Conservation (phyloP, 768 basidiomycete species). For the Austroboletus eburneus region DNA sequence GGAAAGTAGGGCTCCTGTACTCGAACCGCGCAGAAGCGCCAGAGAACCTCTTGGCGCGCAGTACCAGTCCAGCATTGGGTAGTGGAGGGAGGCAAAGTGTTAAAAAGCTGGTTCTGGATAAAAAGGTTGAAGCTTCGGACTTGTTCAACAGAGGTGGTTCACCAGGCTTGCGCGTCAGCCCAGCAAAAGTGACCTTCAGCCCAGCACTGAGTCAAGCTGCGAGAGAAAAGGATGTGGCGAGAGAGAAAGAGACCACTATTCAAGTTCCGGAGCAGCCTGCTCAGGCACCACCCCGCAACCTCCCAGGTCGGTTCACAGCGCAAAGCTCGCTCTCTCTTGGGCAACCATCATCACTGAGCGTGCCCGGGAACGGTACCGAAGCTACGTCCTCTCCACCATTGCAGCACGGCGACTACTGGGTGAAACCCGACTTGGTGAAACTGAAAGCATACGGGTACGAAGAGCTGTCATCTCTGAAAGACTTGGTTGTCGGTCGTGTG, state of each 20-base stretch:
- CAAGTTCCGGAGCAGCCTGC: constrained; percentile 20
- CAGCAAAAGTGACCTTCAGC: constrained; percentile 62
- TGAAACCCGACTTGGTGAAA: constrained; percentile 70
- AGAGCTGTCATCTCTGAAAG: constrained; percentile 67
- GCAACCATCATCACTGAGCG: constrained; percentile 25
- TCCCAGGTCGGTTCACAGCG: constrained; percentile 39
- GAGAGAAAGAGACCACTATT: constrained; percentile 31
- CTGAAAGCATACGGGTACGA: constrained; percentile 70
- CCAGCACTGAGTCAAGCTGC: constrained; percentile 71
- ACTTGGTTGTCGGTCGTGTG: constrained; percentile 84
- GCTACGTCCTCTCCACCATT: constrained; percentile 36
- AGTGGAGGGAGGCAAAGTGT: constrained; percentile 75
- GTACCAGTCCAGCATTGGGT: constrained; percentile 61
- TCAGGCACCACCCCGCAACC: constrained; percentile 38
- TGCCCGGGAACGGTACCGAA: constrained; percentile 25
- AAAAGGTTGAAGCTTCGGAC: constrained; percentile 72
- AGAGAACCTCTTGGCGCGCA: constrained; percentile 56
- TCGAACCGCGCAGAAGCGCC: constrained; percentile 50
- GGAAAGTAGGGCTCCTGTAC: constrained; percentile 53
- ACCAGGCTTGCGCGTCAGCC: constrained; percentile 28
- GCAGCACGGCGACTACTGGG: constrained; percentile 89
- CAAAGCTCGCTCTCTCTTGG: constrained; percentile 32
- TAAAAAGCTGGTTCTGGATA: constrained; percentile 89
- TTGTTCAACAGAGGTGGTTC: constrained; percentile 52
- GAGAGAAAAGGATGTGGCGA: constrained; percentile 64